Base-by-base conservation (phyloP, 139 green algal genomes). In the Chlorella ohadii region DNA sequence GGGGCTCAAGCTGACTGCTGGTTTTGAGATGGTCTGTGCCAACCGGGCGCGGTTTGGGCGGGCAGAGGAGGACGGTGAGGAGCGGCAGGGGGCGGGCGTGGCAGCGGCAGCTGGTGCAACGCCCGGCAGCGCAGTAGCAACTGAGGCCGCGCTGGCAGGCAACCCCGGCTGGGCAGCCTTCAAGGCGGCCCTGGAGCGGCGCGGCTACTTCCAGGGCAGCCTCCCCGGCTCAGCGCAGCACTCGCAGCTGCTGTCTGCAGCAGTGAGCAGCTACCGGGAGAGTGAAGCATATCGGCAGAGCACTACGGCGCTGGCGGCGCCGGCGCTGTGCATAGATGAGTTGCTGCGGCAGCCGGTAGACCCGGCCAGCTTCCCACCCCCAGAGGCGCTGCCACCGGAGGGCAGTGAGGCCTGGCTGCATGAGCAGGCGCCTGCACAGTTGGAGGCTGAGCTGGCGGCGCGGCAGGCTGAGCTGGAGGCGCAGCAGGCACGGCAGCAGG, bases 1-100 rank as follows among this genome's bases (percentile, higher is more conserved):
- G 68, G 94, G 94, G 0, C 86, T 95, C 16, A 97, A 96, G 83
- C 78, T 98, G 9, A 87, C 87, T 0, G 86, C 87, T 23, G 94
- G 92, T 0, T 91, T 94, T 78, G 94, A 97, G 85, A 94, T 96
- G 61, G 59, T 97, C 63, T 73, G 67, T 25, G 25, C 68, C 36
- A 63, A 85, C 31, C 75, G 41, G 15, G 82, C 75, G 3, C 57
- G 82, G 4, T 77, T 57, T 11, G 79, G 79, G 22, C 66, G 25
- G 66, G 38, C 20, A 31, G 56, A 47, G 20, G 44, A 73, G 16
- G 78, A 33, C 0, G 78, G 41, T 28, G 63, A 38, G 71, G 71
- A 77, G 4, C n/a, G 51, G 73, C 73, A 31, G 73, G 16, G 28
- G 13, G n/a, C 47, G n/a, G 41, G 17, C 0, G 36, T 19, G 67